Evolutionary conservation across 140 eudicot genomes (phyloP), one percentile per base, ranked within the genome.

Genomic region (Ambrosia hybrid): DNA sequence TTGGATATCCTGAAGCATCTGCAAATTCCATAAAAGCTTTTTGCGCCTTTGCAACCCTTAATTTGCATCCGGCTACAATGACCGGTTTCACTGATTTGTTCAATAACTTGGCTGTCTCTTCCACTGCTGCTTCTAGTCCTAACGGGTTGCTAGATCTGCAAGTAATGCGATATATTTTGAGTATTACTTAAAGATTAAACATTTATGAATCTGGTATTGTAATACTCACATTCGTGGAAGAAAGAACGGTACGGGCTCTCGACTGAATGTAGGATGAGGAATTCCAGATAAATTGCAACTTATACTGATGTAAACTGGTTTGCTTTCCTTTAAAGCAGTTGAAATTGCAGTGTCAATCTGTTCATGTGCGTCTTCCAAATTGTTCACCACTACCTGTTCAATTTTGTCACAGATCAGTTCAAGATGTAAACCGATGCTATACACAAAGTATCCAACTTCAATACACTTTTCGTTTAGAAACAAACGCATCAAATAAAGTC

Each of bases 361-460:
- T 77, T 91, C 97, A 55, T 91, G 97, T 2, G 97, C 97, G 77
- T 91, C 97, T 67, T 91, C 97, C 83, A 91, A 79, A 66, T 88
- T 85, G 74, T 84, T 88, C 57, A 91, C 86, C 70, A 91, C 91
- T 51, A 82, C 96, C 97, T 91, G 88, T 63, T 52, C 16, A 48
- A 46, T 48, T 45, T 49, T 45, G 41, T 34, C 75, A 53, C 26
- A 73, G 26, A 21, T 21, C 1, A 21, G 26, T 21, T 1, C 0
- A 21, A 0, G 26, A 21, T 21, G 26, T 21, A 21, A 21, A 21
- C 26, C 26, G 0, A 21, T 21, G 26, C 26, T 21, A 21, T 21
- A 21, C 26, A 21, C 26, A 21, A 21, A 21, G 26, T 21, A 21
- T 21, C 26, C 26, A 21, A 21, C 26, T 21, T 21, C 26, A 21